phyloP scores from a whole-genome alignment of 208 protist species.

The Acanthamoeba lenticulata region DNA sequence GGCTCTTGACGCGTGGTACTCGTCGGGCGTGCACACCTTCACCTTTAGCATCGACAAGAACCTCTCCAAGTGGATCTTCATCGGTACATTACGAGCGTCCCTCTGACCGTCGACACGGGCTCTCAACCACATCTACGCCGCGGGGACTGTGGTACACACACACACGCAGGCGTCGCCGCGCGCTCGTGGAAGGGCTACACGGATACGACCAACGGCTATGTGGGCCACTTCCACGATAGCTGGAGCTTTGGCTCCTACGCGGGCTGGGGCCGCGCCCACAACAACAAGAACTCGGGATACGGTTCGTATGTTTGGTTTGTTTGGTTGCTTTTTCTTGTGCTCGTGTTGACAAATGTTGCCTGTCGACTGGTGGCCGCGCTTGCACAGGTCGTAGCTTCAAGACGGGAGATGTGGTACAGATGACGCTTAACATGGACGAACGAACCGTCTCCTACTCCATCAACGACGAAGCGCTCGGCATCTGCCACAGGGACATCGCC shows the following conservation, averaged over 20 bases:
- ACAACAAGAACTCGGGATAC: slow-evolving; percentile 5
- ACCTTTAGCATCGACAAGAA: slow-evolving; percentile 11
- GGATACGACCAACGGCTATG: background rate
- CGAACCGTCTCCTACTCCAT: background rate
- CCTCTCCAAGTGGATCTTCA: slow-evolving; percentile 48
- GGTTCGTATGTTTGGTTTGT: background rate
- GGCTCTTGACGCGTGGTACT: background rate
- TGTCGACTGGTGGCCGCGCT: background rate
- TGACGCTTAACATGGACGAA: background rate
- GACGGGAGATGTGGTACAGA: slow-evolving; percentile 14
- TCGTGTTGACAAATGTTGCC: no score
- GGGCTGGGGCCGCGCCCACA: slow-evolving; percentile 2
- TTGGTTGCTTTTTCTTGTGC: background rate
- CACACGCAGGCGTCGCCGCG: background rate
- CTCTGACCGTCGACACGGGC: background rate
- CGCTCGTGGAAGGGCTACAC: background rate
- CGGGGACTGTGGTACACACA: no score
- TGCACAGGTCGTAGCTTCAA: background rate
- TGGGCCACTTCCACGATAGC: background rate
- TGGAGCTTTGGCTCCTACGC: slow-evolving; percentile 6
- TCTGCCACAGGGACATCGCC: slow-evolving; percentile 45
- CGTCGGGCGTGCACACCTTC: background rate
- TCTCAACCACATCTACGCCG: background rate
- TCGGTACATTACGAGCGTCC: background rate
- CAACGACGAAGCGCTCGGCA: background rate